A percentile compares a stretch with the other conserved stretches of the same genome.
phyloP scores from a whole-genome alignment of 2,329 filamentous ascomycete genomes.

The Aureobasidium musti region DNA sequence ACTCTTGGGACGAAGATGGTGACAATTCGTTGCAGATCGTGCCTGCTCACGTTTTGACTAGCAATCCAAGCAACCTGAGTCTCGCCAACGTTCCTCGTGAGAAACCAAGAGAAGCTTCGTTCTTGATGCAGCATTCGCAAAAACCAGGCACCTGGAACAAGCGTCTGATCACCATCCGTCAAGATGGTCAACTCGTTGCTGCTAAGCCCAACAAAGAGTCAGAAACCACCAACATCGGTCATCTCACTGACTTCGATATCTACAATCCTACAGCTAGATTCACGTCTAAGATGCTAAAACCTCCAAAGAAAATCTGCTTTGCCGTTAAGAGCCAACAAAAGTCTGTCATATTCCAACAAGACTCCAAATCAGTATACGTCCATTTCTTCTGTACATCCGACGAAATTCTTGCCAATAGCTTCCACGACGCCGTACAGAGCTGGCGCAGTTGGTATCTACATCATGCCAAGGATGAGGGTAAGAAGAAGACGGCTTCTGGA shows the following conservation, averaged over 20 bases:
- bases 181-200: constrained; percentile 69
- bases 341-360: constrained; percentile 78
- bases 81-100: constrained; percentile 63
- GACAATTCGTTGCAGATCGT: constrained; percentile 74
- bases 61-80: constrained; percentile 63
- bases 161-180: constrained; percentile 71
- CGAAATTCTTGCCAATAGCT: constrained; percentile 63
- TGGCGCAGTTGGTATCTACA: constrained; percentile 95
- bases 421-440: constrained; percentile 69
- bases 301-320: constrained; percentile 82
- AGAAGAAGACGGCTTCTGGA: constrained; percentile 38
- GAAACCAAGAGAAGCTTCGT: constrained; percentile 65
- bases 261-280: constrained; percentile 74
- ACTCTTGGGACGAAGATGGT: constrained; percentile 84
- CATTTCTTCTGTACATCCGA: constrained; percentile 91
- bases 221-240: constrained; percentile 71
- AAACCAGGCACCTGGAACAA: constrained; percentile 87
- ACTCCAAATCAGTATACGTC: constrained; percentile 74
- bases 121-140: constrained; percentile 78
- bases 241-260: constrained; percentile 89
- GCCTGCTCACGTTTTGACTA: constrained; percentile 55
- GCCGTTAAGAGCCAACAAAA: constrained; percentile 89
- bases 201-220: constrained; percentile 72
- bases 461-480: constrained; percentile 64
- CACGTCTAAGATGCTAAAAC: constrained; percentile 69